Evolutionary conservation across 2,329 filamentous ascomycete genomes (phyloP).

Genomic region (Colletotrichum sp.): DNA sequence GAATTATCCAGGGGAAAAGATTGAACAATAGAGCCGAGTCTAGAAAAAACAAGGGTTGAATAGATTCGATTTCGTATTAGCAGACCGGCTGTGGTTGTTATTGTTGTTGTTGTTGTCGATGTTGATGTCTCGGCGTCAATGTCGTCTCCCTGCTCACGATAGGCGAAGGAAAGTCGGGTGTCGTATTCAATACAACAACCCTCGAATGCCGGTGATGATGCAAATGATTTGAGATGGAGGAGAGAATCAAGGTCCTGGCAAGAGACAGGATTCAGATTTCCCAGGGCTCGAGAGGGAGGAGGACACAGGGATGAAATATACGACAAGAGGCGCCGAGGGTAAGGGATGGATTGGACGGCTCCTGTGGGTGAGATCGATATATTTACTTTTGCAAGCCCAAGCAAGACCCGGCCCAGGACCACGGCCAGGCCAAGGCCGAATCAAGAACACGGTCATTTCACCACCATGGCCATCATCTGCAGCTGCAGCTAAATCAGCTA

Average conservation of each 20-base stretch:
- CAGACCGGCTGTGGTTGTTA: conserved; percentile 10
- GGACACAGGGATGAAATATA: conserved; percentile 18
- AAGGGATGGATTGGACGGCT: conserved; percentile 9
- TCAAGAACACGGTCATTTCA: neutral
- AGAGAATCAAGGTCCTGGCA: neutral
- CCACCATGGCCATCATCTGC: neutral
- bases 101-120: neutral
- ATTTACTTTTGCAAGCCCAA: conserved; percentile 20
- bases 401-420: conserved; percentile 1
- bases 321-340: conserved; percentile 11
- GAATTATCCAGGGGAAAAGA: neutral
- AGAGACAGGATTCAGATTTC: neutral
- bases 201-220: conserved; percentile 16
- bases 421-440: neutral
- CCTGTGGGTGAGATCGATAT: conserved; percentile 10
- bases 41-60: neutral
- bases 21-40: neutral
- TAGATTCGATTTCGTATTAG: neutral
- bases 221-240: neutral
- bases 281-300: conserved; percentile 1
- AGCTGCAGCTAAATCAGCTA: neutral
- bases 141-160: neutral
- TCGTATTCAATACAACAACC: conserved; percentile 19
- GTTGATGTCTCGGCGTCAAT: neutral
- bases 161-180: neutral